Base-by-base conservation (phyloP, 2,329 filamentous ascomycete genomes). In the Ploettnerulaceae sp. region DNA sequence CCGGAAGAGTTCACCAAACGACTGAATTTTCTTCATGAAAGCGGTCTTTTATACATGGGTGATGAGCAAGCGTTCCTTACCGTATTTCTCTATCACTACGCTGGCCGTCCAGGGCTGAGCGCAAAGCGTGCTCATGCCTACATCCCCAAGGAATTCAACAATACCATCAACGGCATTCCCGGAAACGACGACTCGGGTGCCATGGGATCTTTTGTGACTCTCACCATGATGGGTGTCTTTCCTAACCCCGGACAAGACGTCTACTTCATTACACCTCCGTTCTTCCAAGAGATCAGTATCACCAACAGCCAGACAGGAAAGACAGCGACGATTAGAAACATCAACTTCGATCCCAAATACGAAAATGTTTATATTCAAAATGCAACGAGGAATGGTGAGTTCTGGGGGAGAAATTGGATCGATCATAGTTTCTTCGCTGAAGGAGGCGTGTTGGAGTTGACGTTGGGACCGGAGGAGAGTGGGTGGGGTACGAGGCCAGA, bases 181-280 rank as follows among this genome's bases (percentile, higher is more conserved):
- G 83, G 83, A 0, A 86, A 86, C 60, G 82, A 86, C 47, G 82
- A 86, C 58, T 76, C 72, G 33, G 83, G 83, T 3, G 79, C 82
- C 0, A 86, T 86, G 59, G 59, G 48, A 1, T 55, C 55, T 0
- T 61, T 61, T n/a, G 45, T 52, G 0, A 57, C 56, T 0, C 56
- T 61, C 14, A 47, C 39, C 1, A 56, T 61, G 48, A 55, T 56
- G 35, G 58, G 58, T 0, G 63, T 86, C 4, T 87, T 82, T 59
- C 83, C 83, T 0, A 82, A 84, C 40, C 73, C 81, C 0, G 82
- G 82, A 0, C 82, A 86, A 56, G 69, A 85, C 51, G 79, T 85
- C 0, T 86, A 86, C 53, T 71, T 86, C 22, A 82, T 86, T 50
- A 83, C 68, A 0, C 76, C 82, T 0, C 83, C 83, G 0, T 86